phyloP scores from a whole-genome alignment of 768 basidiomycete species.

The Paxillus involutus region DNA sequence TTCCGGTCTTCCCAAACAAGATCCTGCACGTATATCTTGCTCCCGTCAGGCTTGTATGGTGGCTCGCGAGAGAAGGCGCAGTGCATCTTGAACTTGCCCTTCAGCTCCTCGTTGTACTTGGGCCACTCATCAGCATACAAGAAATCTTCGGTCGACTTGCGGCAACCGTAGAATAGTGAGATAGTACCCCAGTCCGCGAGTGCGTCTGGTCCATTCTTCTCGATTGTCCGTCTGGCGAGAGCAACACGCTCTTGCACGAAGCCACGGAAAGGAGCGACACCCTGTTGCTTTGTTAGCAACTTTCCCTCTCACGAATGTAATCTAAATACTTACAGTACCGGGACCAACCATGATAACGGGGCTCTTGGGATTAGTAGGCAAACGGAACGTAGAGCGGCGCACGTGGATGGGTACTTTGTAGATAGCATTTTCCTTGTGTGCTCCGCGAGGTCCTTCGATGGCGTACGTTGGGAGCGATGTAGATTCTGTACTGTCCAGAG shows the following conservation, averaged over 20 bases:
- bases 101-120: constrained; percentile 78
- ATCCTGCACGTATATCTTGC: constrained; percentile 99
- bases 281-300: constrained; percentile 46
- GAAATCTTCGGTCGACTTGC: constrained; percentile 85
- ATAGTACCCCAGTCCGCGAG: constrained; percentile 95
- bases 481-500: constrained; percentile 34
- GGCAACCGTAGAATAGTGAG: constrained; percentile 95
- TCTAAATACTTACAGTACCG: constrained; percentile 74
- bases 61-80: constrained; percentile 88
- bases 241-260: constrained; percentile 98
- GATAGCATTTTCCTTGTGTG: constrained; percentile 67
- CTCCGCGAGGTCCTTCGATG: constrained; percentile 87
- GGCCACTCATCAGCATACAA: constrained; percentile 97
- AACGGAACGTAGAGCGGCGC: constrained; percentile 91
- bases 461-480: constrained; percentile 67
- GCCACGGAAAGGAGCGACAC: constrained; percentile 98
- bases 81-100: constrained; percentile 89
- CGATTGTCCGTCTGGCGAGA: constrained; percentile 89
- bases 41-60: constrained; percentile 83
- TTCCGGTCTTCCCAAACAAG: constrained; percentile 86
- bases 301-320: not conserved
- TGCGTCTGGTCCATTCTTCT: constrained; percentile 93
- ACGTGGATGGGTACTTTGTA: constrained; percentile 94
- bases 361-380: constrained; percentile 97
- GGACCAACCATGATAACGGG: constrained; percentile 99